Conservation (phyloP, 129 eudicot species). For the Artemisia tridentata region DNA sequence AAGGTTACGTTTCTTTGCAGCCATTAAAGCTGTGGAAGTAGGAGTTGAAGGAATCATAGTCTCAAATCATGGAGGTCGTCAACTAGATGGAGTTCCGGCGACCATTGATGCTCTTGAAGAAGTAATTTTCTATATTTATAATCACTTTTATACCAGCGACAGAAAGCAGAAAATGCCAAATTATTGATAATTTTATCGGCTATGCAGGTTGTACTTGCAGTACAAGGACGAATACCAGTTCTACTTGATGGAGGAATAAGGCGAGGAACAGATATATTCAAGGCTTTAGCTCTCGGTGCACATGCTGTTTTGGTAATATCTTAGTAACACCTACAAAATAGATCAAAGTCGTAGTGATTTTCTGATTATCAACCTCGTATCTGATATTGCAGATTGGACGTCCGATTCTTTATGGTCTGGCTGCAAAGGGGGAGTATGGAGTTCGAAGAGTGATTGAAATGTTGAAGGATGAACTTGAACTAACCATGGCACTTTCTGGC, state of each 20-base stretch:
- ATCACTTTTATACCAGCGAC: no score
- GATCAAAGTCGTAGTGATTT: neutral
- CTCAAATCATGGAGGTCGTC: no score
- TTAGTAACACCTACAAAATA: neutral
- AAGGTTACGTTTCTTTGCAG: no score
- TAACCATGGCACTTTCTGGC: conserved; percentile 77
- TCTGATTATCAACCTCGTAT: neutral
- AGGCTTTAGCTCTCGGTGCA: no score
- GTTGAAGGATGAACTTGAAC: conserved; percentile 78
- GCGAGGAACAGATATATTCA: no score
- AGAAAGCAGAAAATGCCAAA: no score
- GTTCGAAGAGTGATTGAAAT: conserved; percentile 53
- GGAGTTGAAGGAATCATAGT: no score
- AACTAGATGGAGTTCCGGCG: no score
- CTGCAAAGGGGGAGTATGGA: conserved; percentile 73
- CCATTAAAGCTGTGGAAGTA: no score
- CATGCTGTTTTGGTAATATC: conserved; percentile 65
- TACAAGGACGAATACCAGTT: conserved; percentile 65
- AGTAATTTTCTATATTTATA: no score
- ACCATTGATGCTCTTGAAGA: no score
- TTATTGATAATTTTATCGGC: no score
- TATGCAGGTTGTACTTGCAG: conserved; percentile 62
- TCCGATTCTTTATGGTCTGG: conserved; percentile 57
- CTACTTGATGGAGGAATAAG: conserved; percentile 54
- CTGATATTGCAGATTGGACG: conserved; percentile 58